Conservation (phyloP, 2,329 filamentous ascomycete species). For the Colletotrichum shisoi region DNA sequence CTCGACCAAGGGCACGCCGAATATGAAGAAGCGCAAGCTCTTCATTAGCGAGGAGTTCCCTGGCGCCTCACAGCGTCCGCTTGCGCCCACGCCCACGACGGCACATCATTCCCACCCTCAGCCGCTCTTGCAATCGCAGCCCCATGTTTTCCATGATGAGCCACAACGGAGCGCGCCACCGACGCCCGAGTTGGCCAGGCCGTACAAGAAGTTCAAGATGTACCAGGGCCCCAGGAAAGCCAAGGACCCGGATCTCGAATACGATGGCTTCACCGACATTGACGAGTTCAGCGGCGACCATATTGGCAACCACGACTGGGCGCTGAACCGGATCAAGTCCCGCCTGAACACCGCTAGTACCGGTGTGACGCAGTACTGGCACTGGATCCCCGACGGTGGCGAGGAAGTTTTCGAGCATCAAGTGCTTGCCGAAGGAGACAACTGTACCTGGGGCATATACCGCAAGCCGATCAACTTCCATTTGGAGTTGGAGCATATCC, state of each 20-base stretch:
- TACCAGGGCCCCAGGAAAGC: not conserved
- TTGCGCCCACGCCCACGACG: constrained; percentile 27
- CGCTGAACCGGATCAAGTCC: constrained; percentile 62
- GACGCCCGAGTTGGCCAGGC: constrained; percentile 25
- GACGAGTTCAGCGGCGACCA: constrained; percentile 60
- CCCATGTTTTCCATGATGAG: constrained; percentile 1
- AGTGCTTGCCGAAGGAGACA: constrained; percentile 56
- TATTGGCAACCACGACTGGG: constrained; percentile 59
- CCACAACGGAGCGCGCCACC: constrained; percentile 15
- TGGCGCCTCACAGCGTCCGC: constrained; percentile 15
- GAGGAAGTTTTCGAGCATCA: constrained; percentile 61
- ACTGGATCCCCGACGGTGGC: constrained; percentile 54
- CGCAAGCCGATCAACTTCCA: constrained; percentile 61
- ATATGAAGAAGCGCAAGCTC: constrained; percentile 47
- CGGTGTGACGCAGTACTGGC: constrained; percentile 64
- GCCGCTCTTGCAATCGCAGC: not conserved
- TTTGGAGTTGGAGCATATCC: constrained; percentile 56
- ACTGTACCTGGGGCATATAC: constrained; percentile 59
- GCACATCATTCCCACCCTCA: not conserved
- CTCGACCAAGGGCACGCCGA: constrained; percentile 42
- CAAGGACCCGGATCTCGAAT: constrained; percentile 52
- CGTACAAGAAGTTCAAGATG: constrained; percentile 27
- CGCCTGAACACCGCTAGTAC: constrained; percentile 56
- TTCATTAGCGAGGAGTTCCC: constrained; percentile 31
- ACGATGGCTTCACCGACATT: constrained; percentile 59